Base-by-base conservation (phyloP, 75 land plant species). In the Gnetum montanum region DNA sequence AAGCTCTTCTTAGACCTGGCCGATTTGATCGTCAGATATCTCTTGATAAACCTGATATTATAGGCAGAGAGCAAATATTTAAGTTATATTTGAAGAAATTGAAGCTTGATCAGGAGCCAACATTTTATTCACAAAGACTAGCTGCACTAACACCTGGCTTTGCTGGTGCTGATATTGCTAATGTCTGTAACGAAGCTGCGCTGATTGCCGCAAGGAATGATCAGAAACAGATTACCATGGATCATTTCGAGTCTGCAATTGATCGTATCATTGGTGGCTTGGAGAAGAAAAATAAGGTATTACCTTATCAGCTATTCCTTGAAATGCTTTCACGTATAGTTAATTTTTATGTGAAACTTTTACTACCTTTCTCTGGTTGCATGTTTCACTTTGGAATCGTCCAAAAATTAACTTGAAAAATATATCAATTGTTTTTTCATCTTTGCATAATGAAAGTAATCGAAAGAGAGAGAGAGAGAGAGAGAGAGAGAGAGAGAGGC, bases 171-270 rank as follows among this genome's bases (percentile, higher is more conserved):
- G 96, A 94, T 61, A 94, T 94, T 69, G 96, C 96, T 36, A 94
- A 94, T 76, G 82, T 94, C 23, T 94, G 94, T 50, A 86, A 94
- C 72, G 98, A 94, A 75, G 98, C 98, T 37, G 96, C 98, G 57
- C 60, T 94, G 23, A 79, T 85, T 59, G 96, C 97, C 60, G 96
- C 91, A 63, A 82, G 98, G 53, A 43, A 49, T 64, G 96, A 86
- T 37, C 40, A 69, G 12, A 63, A 67, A 15, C 69, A 67, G 46
- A 76, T 94, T 28, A 72, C 78, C 6, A 85, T 90, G 96, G 82
- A 82, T 4, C 82, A 94, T 64, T 94, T 90, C 67, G 98, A 94
- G 54, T 77, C 91, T 29, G 96, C 98, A 58, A 83, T 94, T 55
- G 98, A 94, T 62, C 70, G 98, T 34, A 63, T 94, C 12, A 89